A percentile compares a stretch with the other conserved stretches of the same genome.
phyloP scores from a whole-genome alignment of 257 asterid genomes.

The Linderniella brevidens region DNA sequence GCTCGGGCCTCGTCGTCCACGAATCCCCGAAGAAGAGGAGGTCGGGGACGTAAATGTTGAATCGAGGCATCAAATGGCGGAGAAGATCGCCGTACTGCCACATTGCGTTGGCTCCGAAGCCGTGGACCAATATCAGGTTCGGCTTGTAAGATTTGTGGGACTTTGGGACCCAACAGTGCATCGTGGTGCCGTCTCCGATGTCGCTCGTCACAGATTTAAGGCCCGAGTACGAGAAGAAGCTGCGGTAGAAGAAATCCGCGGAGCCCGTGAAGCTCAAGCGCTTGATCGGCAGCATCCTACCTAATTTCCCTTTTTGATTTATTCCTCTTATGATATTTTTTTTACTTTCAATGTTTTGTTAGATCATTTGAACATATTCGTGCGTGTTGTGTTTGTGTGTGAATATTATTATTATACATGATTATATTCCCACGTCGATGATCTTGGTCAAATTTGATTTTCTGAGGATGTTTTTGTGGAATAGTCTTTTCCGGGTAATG shows the following conservation, averaged over 20 bases:
- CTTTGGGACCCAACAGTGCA: conserved; percentile 89
- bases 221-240: conserved; percentile 65
- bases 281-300: no score
- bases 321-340: no score
- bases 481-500: no score
- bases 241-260: conserved; percentile 63
- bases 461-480: no score
- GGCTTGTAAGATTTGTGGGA: conserved; percentile 30
- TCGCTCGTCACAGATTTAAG: conserved; percentile 48
- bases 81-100: conserved; percentile 94
- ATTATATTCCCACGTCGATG: no score
- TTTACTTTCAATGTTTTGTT: no score
- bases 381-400: no score
- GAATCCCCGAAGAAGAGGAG: conserved; percentile 79
- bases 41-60: conserved; percentile 86
- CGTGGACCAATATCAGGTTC: conserved; percentile 59
- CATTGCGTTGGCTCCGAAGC: conserved; percentile 97
- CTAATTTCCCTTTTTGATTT: no score
- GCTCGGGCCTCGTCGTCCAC: conserved; percentile 42
- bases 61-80: conserved; percentile 58
- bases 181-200: conserved; percentile 46
- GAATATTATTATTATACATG: no score
- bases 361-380: no score
- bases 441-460: no score
- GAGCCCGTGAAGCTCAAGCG: conserved; percentile 77